Base-by-base conservation (phyloP, 2,329 filamentous ascomycete genomes). In the Didymosphaeria variabile region DNA sequence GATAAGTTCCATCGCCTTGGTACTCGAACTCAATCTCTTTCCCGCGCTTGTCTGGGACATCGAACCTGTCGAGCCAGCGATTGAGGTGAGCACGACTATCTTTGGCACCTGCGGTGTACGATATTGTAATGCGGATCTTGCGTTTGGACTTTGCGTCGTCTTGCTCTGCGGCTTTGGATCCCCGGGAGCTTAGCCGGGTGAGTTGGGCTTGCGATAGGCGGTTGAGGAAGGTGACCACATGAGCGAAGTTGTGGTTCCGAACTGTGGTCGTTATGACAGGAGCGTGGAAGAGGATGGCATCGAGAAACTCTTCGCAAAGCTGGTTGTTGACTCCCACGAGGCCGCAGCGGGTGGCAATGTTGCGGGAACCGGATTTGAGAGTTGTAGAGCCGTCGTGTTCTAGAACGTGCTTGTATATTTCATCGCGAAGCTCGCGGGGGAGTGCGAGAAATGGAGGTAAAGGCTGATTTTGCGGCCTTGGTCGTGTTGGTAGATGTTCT, bases 231-330 rank as follows among this genome's bases (percentile, higher is more conserved):
- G 66, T 68, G 29, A 68, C 64, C 1, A 68, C 32, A 23, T 62
- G 66, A 0, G 60, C 58, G 50, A 68, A 68, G 62, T 66, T 66
- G 57, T 68, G 64, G 38, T 68, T 66, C 38, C 54, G 58, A 2
- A 68, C 62, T 2, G 62, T 66, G 10, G 64, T 60, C 0, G 55
- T 51, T 40, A 68, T 61, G 47, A 59, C 38, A 4, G 62, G 64
- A 1, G 62, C 64, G 52, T 63, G 40, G 47, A 63, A 58, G 45
- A 66, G 57, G 19, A 68, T 57, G 5, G 66, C 62, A 2, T 66
- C 64, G 13, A 64, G 46, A 45, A 60, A 68, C 26, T 68, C 66
- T 2, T 55, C 52, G 21, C 47, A 56, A 44, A 68, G 57, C 26
- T 68, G 66, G 8, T 12, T 60, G 55, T 63, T 68, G n/a, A 59